Percentiles rank a stretch among this genome's conserved stretches.
Evolutionary conservation across 139 green algal genomes (phyloP).

Genomic region (Chlamydomonas incerta): DNA sequence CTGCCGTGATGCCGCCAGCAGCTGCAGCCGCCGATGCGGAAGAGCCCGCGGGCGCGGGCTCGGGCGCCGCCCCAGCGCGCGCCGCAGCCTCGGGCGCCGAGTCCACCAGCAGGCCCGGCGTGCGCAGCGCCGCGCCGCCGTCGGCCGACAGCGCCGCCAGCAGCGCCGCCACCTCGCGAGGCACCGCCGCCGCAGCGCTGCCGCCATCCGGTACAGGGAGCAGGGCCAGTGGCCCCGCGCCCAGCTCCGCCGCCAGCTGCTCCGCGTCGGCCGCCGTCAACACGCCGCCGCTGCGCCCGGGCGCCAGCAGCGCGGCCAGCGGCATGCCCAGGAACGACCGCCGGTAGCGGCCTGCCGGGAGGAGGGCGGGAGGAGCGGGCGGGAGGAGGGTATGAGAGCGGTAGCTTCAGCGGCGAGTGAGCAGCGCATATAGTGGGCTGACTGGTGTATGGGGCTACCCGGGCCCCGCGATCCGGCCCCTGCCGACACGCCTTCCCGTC

Average conservation of each 20-base stretch:
- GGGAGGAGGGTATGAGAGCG: too few relatives aligned
- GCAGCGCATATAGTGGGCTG: too few relatives aligned
- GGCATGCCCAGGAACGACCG: slow-evolving; percentile 33
- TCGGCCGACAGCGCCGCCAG: background rate
- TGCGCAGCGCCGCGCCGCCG: background rate
- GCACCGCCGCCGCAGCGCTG: background rate
- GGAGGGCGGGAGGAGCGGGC: too few relatives aligned
- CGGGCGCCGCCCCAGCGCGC: background rate
- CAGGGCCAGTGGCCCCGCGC: background rate
- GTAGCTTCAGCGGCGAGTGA: background rate
- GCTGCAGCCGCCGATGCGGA: background rate
- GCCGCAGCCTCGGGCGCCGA: background rate
- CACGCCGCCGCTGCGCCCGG: background rate
- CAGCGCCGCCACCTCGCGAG: slow-evolving; percentile 8
- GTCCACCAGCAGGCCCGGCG: slow-evolving; percentile 20
- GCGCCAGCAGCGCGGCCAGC: background rate
- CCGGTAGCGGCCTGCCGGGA: slow-evolving; percentile 15
- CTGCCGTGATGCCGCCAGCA: too few relatives aligned
- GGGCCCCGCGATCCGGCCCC: too few relatives aligned
- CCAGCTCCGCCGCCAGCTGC: slow-evolving; percentile 17
- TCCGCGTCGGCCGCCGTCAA: background rate
- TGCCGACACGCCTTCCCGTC: too few relatives aligned
- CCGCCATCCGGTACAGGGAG: background rate
- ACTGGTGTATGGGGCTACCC: background rate
- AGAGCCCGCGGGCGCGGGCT: background rate